Conservation (phyloP, 2,329 filamentous ascomycete species). For the Cercospora zeae-maydis region DNA sequence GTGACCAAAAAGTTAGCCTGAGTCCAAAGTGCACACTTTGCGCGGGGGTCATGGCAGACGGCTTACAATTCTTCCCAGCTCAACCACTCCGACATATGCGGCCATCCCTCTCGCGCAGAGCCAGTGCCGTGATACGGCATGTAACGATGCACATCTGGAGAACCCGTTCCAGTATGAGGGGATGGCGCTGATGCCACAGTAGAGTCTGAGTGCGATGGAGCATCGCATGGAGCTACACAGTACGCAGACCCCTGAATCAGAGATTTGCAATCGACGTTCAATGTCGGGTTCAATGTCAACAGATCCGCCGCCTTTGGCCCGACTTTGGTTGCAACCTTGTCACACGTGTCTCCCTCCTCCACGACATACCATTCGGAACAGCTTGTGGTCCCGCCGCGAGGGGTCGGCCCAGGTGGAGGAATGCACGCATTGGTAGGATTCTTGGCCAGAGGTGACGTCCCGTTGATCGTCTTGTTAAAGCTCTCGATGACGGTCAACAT, state of each 20-base stretch:
- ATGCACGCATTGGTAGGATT: background rate
- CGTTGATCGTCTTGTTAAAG: background rate
- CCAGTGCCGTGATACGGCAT: constrained; percentile 36
- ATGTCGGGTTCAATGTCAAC: background rate
- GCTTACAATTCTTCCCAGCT: constrained; percentile 35
- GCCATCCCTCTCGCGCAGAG: constrained; percentile 38
- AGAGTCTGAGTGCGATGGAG: background rate
- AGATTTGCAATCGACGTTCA: background rate
- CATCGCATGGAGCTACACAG: constrained; percentile 1
- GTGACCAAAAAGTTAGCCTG: constrained; percentile 1
- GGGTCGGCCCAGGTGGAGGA: background rate
- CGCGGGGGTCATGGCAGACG: background rate
- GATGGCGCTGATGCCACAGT: background rate
- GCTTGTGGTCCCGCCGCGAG: background rate
- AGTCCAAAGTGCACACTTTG: background rate
- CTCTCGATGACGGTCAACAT: background rate
- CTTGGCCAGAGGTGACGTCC: background rate
- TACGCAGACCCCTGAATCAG: background rate
- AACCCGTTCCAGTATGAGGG: background rate
- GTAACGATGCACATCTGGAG: background rate
- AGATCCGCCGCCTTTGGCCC: background rate
- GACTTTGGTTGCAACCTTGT: background rate
- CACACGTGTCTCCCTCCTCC: background rate
- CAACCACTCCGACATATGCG: constrained; percentile 36
- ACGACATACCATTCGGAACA: background rate